Evolutionary conservation across 148 eudicot genomes (phyloP).

Genomic region (Cornus suecica): DNA sequence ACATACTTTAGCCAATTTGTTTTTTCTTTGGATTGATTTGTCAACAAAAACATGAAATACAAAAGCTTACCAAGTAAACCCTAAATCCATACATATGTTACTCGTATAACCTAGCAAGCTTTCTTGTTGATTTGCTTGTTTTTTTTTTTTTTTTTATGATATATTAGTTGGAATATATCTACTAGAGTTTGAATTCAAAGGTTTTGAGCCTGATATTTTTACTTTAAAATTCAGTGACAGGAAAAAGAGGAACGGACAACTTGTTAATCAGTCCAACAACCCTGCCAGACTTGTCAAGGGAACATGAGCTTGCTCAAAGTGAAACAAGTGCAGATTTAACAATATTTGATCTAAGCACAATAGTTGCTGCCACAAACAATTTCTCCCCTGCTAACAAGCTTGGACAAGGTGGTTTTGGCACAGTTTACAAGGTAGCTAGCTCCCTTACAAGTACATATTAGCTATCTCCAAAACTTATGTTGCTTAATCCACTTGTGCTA

Average conservation of each 20-base stretch:
- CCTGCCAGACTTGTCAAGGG: constrained; percentile 3
- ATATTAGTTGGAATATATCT: too few relatives aligned
- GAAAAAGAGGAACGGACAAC: neutral
- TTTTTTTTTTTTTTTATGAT: too few relatives aligned
- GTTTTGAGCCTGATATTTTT: too few relatives aligned
- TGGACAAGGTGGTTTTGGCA: constrained; percentile 33
- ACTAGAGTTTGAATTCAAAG: too few relatives aligned
- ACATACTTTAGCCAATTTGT: too few relatives aligned
- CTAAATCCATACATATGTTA: too few relatives aligned
- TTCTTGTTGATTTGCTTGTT: too few relatives aligned
- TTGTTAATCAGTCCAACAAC: constrained; percentile 1
- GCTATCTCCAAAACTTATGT: neutral
- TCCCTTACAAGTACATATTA: neutral
- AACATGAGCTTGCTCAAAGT: constrained; percentile 24
- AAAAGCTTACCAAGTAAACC: too few relatives aligned
- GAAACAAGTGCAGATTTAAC: constrained; percentile 24
- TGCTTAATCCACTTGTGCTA: neutral
- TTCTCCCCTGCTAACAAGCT: constrained; percentile 19
- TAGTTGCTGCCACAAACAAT: constrained; percentile 22
- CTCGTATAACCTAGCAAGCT: too few relatives aligned
- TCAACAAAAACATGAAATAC: too few relatives aligned
- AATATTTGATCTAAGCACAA: constrained; percentile 15
- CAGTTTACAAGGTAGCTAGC: constrained; percentile 31
- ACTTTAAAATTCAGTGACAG: neutral
- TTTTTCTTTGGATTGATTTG: too few relatives aligned